Evolutionary conservation across 805 yeast species (phyloP).

Genomic region (Candida insectorum): DNA sequence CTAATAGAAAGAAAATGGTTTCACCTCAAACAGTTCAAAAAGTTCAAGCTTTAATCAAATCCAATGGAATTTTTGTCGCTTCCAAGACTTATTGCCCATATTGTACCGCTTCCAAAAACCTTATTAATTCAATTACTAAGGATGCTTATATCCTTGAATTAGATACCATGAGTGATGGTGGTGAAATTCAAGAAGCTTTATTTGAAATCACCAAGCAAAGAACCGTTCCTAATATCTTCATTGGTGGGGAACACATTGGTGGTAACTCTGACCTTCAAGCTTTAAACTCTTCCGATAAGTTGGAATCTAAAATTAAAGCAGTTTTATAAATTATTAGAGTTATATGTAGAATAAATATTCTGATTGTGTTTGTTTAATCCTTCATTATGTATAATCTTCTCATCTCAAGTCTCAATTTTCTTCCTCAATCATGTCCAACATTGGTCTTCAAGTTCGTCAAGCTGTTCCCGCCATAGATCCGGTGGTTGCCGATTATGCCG

Average conservation of each 20-base stretch:
- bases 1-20: conserved; percentile 41
- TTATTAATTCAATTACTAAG: conserved; percentile 35
- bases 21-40: conserved; percentile 53
- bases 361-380: background rate
- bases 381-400: conserved; percentile 1
- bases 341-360: background rate
- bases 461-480: conserved; percentile 86
- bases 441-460: conserved; percentile 65
- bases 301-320: conserved; percentile 43
- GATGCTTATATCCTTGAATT: conserved; percentile 56
- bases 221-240: conserved; percentile 91
- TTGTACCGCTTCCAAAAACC: conserved; percentile 40
- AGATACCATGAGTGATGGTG: conserved; percentile 63
- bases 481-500: conserved; percentile 83
- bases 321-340: conserved; percentile 25
- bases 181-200: conserved; percentile 77
- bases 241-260: conserved; percentile 89
- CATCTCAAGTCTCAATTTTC: conserved; percentile 3
- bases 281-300: conserved; percentile 58
- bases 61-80: conserved; percentile 73
- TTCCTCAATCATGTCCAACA: conserved; percentile 43
- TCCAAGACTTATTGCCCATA: conserved; percentile 50
- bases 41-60: conserved; percentile 62
- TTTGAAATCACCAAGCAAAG: conserved; percentile 78
- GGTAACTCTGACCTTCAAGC: conserved; percentile 89